Base-by-base conservation (phyloP, 208 protist genomes). In the Angomonas deanei region DNA sequence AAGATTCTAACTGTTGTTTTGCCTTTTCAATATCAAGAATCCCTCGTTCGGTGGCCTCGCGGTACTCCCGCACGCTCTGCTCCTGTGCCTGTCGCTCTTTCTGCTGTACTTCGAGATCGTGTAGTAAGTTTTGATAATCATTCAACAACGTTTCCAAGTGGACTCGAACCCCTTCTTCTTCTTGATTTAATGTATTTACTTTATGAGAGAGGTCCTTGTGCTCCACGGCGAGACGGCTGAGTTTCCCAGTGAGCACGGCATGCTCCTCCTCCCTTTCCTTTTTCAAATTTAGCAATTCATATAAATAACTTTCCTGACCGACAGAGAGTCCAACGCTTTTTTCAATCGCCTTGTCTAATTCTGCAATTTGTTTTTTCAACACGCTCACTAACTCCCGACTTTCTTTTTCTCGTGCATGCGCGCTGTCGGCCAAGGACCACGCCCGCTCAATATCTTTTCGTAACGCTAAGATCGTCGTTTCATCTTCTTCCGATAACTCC, bases 401-500 rank as follows among this genome's bases (percentile, higher is more conserved):
- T 57, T 94, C 83, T 67, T 85, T 87, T 78, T 99, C 98, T 65
- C 97, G 97, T 58, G 97, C 87, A 76, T 99, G 95, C 11, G 96
- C 94, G 27, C 88, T 84, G 66, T 99, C 97, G 0, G 99, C 97
- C 77, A 98, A 96, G 53, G 98, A 95, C 96, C 97, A 99, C 10
- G 97, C 97, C 68, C 97, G 84, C 39, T 99, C 96, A 66, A 99
- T 97, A 68, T 98, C 96, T 21, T 84, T 91, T 21, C 97, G 96
- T 31, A 99, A 78, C 10, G 72, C 71, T 0, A 73, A 70, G 55
- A 99, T 99, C 1, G 92, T 96, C 32, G 97, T 88, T 66, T 98
- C 91, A 61, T 99, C 97, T 69, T 99, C 92, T 57, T 97, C 86
- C 13, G 92, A 97, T 3, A 99, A 82, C 68, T 97, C 85, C 49